Base-by-base conservation (phyloP, 306 rosid species). In the Lotus japonicus region DNA sequence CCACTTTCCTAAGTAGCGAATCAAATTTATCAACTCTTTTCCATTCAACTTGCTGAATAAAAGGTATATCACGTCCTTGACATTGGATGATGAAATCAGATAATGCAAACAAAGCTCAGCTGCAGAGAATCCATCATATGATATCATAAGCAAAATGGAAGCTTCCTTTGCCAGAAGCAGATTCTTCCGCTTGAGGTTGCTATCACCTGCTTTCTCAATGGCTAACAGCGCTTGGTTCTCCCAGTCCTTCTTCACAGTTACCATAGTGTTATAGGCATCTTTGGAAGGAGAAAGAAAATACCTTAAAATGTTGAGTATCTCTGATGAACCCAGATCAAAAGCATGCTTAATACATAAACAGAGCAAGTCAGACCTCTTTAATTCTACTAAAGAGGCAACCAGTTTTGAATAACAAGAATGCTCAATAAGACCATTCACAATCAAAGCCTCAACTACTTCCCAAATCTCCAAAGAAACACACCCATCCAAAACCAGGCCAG, bases 1-100 rank as follows among this genome's bases (percentile, higher is more conserved):
- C 98, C 97, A 90, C 79, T 88, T 90, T 19, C 83, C 84, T 71
- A 94, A 80, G 70, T 90, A 94, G 70, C 45, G 77, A 54, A 90
- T 83, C 81, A 94, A 81, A 31, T 59, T 67, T 53, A 76, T 48
- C 90, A 84, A 79, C 83, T 88, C 95, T 54, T 80, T 84, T 19
- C 84, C 86, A 1, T 75, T 86, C 85, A 90, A 77, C 90, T 85
- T 88, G 64, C 77, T 70, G 43, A 88, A 70, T 2, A 87, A 80
- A 12, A 89, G 78, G 0, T 89, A 81, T 9, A 81, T 48, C 46
- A 78, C 87, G 50, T 83, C 82, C 33, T 83, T 89, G 6, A 82
- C 8, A 71, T 94, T 90, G 9, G 90, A 72, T 1, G 96, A 94
- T 14, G 88, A 79, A 81, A 90, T 39, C 60, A 86, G 61, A 77